Conservation (phyloP, 257 asterid species). For the Solanum pimpinellifolium region DNA sequence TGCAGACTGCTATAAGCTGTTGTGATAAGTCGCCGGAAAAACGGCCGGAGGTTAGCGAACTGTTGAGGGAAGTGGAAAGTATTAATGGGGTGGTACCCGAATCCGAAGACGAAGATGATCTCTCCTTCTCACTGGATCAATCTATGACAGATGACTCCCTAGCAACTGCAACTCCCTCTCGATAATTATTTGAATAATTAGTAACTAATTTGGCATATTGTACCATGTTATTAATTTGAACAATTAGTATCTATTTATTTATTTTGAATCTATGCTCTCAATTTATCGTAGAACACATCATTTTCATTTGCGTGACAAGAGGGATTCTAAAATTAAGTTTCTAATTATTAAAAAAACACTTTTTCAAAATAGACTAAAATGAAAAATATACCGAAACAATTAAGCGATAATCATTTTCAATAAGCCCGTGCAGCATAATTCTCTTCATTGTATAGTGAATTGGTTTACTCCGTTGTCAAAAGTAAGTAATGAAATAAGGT, state of each 20-base stretch:
- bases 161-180: slow-evolving; percentile 21
- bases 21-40: slow-evolving; percentile 54
- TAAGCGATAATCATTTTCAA: no score
- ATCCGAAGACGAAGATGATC: slow-evolving; percentile 44
- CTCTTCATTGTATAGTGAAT: neutral
- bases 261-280: neutral
- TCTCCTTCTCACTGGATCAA: slow-evolving; percentile 30
- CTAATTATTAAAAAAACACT: no score
- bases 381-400: no score
- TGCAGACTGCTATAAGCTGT: slow-evolving; percentile 58
- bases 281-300: neutral
- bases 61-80: slow-evolving; percentile 48
- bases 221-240: neutral
- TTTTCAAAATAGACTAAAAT: no score
- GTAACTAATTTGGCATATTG: neutral
- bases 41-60: slow-evolving; percentile 52
- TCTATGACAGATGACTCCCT: slow-evolving; percentile 53
- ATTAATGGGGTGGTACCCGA: slow-evolving; percentile 13
- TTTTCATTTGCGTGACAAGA: neutral
- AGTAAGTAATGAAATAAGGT: no score
- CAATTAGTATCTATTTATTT: neutral
- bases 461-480: neutral
- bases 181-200: neutral
- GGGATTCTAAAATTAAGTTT: no score
- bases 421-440: neutral